These are phyloP conservation scores for Scheffersomyces illinoinensis DNA, from an alignment of 1,139 yeast species.

Conservation along the genomic window DNA sequence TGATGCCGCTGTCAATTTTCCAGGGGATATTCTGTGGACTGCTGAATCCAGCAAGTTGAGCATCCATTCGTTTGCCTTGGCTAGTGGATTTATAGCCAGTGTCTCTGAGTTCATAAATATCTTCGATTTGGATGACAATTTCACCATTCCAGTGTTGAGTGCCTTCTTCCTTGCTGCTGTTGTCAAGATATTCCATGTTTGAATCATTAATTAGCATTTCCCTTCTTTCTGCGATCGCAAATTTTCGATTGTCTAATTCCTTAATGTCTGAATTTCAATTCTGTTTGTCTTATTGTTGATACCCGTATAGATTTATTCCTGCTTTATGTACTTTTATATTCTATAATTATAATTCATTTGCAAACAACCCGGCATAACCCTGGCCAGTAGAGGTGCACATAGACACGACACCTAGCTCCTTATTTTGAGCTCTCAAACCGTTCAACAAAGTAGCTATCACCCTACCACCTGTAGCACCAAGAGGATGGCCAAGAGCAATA, in stretches of 20 bases:
- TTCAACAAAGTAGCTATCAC: constrained; percentile 34
- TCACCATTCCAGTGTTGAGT: constrained; percentile 88
- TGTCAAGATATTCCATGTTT: constrained; percentile 22
- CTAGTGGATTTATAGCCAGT: constrained; percentile 81
- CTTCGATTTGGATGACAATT: constrained; percentile 81
- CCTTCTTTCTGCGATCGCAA: background rate
- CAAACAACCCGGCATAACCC: constrained; percentile 42
- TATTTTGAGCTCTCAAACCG: constrained; percentile 28
- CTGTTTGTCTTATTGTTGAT: background rate
- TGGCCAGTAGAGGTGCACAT: constrained; percentile 49
- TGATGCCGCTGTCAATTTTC: constrained; percentile 43
- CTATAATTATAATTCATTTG: constrained; percentile 20
- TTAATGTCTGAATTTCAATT: background rate
- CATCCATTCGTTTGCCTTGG: constrained; percentile 51
- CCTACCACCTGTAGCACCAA: constrained; percentile 44
- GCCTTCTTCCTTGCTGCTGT: constrained; percentile 59
- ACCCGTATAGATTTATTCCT: background rate
- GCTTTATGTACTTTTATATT: background rate
- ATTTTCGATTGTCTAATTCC: background rate
- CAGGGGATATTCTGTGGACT: constrained; percentile 64
- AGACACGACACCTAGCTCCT: constrained; percentile 37
- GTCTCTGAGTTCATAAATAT: constrained; percentile 81
- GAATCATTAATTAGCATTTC: background rate
- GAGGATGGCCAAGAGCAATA: constrained; percentile 45
- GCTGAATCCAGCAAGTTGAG: constrained; percentile 58